Percentiles rank a stretch among this genome's conserved stretches.
Evolutionary conservation across 495 filamentous ascomycete species (phyloP).

Genomic region (Penicillium steckii): DNA sequence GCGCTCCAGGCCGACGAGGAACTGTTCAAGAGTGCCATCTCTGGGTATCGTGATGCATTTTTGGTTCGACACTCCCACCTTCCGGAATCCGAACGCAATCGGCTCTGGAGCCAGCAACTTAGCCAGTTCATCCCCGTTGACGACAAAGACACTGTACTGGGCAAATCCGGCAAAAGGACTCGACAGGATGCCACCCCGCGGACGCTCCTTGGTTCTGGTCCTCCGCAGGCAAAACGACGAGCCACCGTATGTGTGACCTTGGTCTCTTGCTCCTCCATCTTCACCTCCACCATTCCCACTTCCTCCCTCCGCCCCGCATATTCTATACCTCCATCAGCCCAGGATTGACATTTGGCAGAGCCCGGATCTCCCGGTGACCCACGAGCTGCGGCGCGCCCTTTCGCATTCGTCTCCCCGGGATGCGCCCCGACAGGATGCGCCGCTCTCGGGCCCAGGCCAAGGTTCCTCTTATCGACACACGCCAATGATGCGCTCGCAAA

Average conservation of each 20-base stretch:
- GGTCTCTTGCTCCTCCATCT: conserved; percentile 42
- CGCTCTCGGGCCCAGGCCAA: conserved; percentile 13
- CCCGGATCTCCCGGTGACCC: conserved; percentile 40
- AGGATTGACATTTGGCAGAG: conserved; percentile 52
- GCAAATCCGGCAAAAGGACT: conserved; percentile 43
- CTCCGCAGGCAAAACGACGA: conserved; percentile 47
- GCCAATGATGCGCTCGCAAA: conserved; percentile 46
- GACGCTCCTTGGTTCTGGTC: conserved; percentile 43
- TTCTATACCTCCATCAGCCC: conserved; percentile 29
- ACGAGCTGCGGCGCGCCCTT: conserved; percentile 34
- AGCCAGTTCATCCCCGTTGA: conserved; percentile 40
- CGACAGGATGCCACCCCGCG: conserved; percentile 45
- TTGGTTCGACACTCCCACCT: conserved; percentile 46
- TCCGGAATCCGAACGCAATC: conserved; percentile 42
- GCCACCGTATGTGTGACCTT: conserved; percentile 51
- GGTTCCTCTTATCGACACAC: conserved; percentile 32
- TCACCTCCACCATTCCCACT: conserved; percentile 16
- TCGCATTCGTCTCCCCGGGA: conserved; percentile 36
- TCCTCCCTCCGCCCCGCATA: conserved; percentile 22
- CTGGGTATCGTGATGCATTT: conserved; percentile 46
- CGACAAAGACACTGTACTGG: conserved; percentile 18
- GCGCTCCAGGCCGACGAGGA: conserved; percentile 42
- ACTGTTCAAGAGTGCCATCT: conserved; percentile 45
- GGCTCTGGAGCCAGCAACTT: conserved; percentile 43
- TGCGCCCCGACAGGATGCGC: conserved; percentile 19